Base-by-base conservation (phyloP, 768 basidiomycete genomes). In the Amanita subjunquillea region DNA sequence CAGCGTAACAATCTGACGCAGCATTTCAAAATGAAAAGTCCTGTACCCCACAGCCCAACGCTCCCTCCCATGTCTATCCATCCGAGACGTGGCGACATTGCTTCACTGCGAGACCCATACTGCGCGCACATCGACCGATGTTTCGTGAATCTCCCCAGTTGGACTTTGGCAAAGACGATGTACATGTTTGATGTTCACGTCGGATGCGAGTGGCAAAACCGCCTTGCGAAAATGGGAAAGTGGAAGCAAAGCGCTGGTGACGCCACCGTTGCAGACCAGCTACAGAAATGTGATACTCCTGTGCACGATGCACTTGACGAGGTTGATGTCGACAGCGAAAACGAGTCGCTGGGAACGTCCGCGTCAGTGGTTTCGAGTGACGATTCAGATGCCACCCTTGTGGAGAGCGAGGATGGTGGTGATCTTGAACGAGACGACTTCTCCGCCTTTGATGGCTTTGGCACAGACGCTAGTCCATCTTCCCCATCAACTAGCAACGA, bases 91-190 rank as follows among this genome's bases (percentile, higher is more conserved):
- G 85, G 85, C 4, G 84, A 86, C 56, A 64, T 87, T 23, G 62
- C 70, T 0, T 72, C 80, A 2, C 64, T 85, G 37, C 75, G 77
- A 25, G 82, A 86, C 58, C 76, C 79, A 2, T 78, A 77, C 59
- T 72, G 72, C 46, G 71, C 67, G 54, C 68, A 77, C 48, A 70
- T 82, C 47, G 85, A 87, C 62, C 77, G 77, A 9, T 78, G 68
- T 56, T 83, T 85, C 58, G 73, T 73, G 54, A 68, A 63, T 32
- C 69, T 80, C 58, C 77, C 80, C 3, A 61, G 79, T 44, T 85
- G 83, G 78, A 85, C 84, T 17, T 78, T 86, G 60, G 66, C 71
- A 41, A 86, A 86, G 69, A 75, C 72, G 38, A 57, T 85, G n/a
- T 86, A 79, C 70, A 72, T 81, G 64, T 75, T 75, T 55, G 79